These are phyloP conservation scores for Proliferodiscus dingleyae DNA, from an alignment of 2,329 filamentous ascomycete species.

Conservation along the genomic window DNA sequence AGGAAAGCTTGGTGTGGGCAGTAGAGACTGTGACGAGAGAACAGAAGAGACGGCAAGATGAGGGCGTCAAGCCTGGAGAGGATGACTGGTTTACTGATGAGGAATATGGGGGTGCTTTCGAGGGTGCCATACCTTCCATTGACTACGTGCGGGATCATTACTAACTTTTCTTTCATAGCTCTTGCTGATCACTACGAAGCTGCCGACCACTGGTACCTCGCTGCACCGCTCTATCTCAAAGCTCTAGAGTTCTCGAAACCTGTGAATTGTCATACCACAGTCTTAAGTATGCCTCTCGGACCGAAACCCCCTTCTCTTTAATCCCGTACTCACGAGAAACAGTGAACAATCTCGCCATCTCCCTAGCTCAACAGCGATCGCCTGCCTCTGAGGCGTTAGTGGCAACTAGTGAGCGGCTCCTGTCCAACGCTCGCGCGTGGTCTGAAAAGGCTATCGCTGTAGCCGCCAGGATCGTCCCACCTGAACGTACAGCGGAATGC, in stretches of 20 bases:
- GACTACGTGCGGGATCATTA: constrained; percentile 7
- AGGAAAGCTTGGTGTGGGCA: constrained; percentile 72
- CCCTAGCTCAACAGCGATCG: constrained; percentile 52
- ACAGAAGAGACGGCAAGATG: constrained; percentile 47
- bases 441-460: constrained; percentile 69
- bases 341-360: constrained; percentile 78
- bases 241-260: constrained; percentile 65
- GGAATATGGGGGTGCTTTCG: constrained; percentile 69
- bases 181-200: constrained; percentile 73
- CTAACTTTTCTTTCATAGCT: constrained; percentile 42
- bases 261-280: constrained; percentile 68
- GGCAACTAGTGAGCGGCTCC: constrained; percentile 53
- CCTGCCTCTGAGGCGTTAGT: constrained; percentile 34
- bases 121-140: constrained; percentile 44
- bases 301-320: not conserved
- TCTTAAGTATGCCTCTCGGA: constrained; percentile 61
- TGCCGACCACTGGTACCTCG: constrained; percentile 71
- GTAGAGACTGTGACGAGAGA: constrained; percentile 78
- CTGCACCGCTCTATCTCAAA: constrained; percentile 81
- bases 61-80: constrained; percentile 66
- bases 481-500: constrained; percentile 70
- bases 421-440: constrained; percentile 72
- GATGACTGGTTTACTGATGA: constrained; percentile 66
- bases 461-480: constrained; percentile 58
- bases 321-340: constrained; percentile 8